Evolutionary conservation across 192 early-diverging fungal species (phyloP).

Genomic region (Linderina pennispora): DNA sequence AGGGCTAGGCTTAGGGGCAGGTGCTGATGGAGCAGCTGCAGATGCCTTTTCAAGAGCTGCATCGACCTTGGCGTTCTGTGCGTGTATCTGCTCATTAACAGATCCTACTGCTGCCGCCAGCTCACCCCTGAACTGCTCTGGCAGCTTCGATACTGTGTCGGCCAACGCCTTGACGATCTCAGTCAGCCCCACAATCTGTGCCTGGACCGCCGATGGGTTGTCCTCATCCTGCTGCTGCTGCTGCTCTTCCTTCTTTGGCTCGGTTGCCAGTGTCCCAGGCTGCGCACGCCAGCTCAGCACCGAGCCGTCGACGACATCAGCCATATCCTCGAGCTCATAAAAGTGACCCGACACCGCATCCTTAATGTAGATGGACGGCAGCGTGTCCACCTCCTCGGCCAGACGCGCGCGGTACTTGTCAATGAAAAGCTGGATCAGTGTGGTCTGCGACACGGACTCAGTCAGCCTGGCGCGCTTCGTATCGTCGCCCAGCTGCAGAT

Average conservation of each 20-base stretch:
- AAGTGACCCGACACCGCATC: constrained; percentile 49
- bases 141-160: constrained; percentile 48
- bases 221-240: not conserved
- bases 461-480: constrained; percentile 51
- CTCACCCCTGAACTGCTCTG: constrained; percentile 48
- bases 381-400: constrained; percentile 50
- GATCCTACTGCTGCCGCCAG: constrained; percentile 1
- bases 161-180: constrained; percentile 26
- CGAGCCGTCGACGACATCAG: constrained; percentile 55
- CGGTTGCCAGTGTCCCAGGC: constrained; percentile 2
- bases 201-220: not conserved
- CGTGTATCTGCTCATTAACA: not conserved
- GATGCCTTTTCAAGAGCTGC: too few relatives aligned
- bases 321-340: constrained; percentile 62
- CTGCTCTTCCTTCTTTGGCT: not conserved
- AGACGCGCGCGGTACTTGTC: constrained; percentile 62
- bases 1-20: not conserved
- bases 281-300: constrained; percentile 30
- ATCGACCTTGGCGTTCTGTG: not conserved
- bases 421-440: constrained; percentile 64
- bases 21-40: too few relatives aligned
- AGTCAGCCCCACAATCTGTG: constrained; percentile 1
- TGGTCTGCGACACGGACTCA: constrained; percentile 52
- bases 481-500: constrained; percentile 58
- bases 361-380: constrained; percentile 64